phyloP scores from a whole-genome alignment of 257 asterid genomes.

The Paulownia fortunei region DNA sequence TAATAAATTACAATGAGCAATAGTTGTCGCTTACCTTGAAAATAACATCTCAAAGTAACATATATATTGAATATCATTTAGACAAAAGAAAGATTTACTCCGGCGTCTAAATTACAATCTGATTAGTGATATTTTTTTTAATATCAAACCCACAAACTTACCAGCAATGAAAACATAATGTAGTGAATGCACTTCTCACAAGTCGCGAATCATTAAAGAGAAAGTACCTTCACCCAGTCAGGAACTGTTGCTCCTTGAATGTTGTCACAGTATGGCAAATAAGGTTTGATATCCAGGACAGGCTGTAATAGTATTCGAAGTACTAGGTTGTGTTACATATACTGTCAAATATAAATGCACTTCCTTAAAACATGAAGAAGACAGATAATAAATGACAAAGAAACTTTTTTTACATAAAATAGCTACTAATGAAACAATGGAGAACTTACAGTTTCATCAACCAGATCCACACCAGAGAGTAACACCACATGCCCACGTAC shows the following conservation, averaged over 20 bases:
- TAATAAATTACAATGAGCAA: neutral
- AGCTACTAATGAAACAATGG: neutral
- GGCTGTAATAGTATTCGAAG: conserved; percentile 60
- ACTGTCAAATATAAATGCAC: conserved; percentile 14
- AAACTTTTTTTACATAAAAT: neutral
- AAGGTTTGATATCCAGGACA: conserved; percentile 94
- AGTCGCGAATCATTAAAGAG: conserved; percentile 4
- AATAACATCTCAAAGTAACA: conserved; percentile 1
- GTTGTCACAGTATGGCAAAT: conserved; percentile 93
- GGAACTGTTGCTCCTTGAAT: conserved; percentile 77
- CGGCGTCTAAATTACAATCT: neutral
- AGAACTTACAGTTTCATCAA: conserved; percentile 87
- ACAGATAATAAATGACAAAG: conserved; percentile 15
- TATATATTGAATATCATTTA: neutral
- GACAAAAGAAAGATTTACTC: neutral
- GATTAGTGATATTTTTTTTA: neutral
- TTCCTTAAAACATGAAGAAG: conserved; percentile 8
- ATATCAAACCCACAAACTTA: neutral
- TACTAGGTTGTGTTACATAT: conserved; percentile 31
- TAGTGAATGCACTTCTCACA: neutral
- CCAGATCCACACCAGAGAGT: conserved; percentile 95
- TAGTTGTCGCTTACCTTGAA: neutral
- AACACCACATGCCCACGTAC: conserved; percentile 58
- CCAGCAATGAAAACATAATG: neutral
- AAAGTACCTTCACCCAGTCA: conserved; percentile 86